phyloP scores from a whole-genome alignment of 2,329 filamentous ascomycete genomes.

The Scedosporium dehoogii region DNA sequence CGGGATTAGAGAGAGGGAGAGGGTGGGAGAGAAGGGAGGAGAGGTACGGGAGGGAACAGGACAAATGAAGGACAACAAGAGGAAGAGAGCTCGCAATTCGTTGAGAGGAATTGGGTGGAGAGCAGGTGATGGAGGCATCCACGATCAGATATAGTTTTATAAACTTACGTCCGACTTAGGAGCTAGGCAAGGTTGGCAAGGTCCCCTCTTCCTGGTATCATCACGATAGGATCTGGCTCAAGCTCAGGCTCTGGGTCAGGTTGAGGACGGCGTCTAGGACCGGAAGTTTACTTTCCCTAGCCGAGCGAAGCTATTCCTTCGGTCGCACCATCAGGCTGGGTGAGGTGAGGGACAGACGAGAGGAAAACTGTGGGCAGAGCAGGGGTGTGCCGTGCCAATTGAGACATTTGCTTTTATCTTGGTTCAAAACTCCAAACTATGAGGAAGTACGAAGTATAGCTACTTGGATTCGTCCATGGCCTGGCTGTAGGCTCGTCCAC shows the following conservation, averaged over 20 bases:
- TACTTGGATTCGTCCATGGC: not conserved
- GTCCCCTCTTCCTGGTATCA: not conserved
- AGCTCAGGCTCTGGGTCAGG: not conserved
- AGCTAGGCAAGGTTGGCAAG: not conserved
- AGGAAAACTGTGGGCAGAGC: no score
- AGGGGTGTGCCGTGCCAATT: no score
- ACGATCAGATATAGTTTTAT: not conserved
- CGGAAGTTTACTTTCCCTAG: not conserved
- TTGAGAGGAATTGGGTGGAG: not conserved
- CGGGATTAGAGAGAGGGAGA: not conserved
- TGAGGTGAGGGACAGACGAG: not conserved
- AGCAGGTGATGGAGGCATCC: not conserved
- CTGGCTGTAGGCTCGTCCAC: not conserved
- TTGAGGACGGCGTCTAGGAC: not conserved
- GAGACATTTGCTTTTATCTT: not conserved
- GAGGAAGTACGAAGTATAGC: not conserved
- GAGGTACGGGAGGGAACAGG: not conserved
- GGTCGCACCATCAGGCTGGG: not conserved
- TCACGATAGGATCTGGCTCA: not conserved
- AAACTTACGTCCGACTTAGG: not conserved
- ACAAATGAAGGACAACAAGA: not conserved
- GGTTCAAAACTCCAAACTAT: not conserved
- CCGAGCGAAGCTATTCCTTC: not conserved
- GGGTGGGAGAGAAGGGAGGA: not conserved
- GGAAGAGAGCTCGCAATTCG: not conserved